Conservation (phyloP, 2,329 filamentous ascomycete genomes). For the Tolypocladium nubicola region DNA sequence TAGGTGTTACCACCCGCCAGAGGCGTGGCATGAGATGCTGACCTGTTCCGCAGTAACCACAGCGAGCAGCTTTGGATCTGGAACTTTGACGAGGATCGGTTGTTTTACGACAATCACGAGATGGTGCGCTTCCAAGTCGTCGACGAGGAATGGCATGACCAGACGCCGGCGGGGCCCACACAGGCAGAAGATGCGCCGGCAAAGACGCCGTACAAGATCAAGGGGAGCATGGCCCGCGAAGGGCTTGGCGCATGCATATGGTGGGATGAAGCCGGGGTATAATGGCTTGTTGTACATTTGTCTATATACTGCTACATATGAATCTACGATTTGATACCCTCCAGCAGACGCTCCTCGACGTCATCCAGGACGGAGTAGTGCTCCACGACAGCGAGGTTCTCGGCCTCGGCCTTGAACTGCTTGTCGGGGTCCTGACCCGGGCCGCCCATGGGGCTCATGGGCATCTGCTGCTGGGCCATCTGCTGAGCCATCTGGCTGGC, state of each 20-base stretch:
- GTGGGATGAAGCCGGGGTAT: conserved; percentile 38
- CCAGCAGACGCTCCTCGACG: conserved; percentile 74
- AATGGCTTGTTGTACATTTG: conserved; percentile 9
- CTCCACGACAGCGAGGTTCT: conserved; percentile 91
- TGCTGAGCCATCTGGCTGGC: conserved; percentile 88
- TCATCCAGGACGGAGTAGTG: conserved; percentile 86
- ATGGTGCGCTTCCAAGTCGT: conserved; percentile 79
- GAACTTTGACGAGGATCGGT: conserved; percentile 60
- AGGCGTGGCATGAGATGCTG: neutral
- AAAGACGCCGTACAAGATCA: conserved; percentile 62
- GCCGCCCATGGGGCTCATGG: conserved; percentile 56
- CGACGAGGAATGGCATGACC: conserved; percentile 84
- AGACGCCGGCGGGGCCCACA: conserved; percentile 59
- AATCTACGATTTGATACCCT: conserved; percentile 32
- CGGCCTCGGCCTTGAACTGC: conserved; percentile 81
- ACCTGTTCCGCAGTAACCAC: conserved; percentile 43
- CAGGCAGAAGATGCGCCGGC: conserved; percentile 51
- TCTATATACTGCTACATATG: conserved; percentile 7
- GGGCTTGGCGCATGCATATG: conserved; percentile 53
- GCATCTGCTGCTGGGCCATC: conserved; percentile 56
- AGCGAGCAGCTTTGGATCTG: conserved; percentile 77
- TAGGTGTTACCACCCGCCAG: conserved; percentile 29
- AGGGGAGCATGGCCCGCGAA: conserved; percentile 51
- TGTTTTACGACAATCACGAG: conserved; percentile 87
- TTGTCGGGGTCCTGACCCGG: conserved; percentile 94